phyloP scores from a whole-genome alignment of 1,284 basidiomycete genomes.

The Tremellales sp. region DNA sequence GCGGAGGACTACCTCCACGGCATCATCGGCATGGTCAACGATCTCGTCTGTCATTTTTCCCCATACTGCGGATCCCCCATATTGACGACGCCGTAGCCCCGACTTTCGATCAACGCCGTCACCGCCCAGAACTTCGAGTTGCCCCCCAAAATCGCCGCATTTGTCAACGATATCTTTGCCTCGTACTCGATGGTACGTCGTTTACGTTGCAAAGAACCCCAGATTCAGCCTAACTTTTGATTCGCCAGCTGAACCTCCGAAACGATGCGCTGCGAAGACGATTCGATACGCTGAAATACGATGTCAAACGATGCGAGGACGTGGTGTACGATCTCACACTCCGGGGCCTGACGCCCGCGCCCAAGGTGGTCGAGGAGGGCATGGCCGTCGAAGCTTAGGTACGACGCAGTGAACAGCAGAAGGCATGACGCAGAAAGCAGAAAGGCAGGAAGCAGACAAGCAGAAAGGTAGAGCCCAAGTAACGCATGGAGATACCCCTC shows the following conservation, averaged over 20 bases:
- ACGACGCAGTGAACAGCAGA: no score
- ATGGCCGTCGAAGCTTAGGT: no score
- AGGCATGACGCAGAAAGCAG: no score
- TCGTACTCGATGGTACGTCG: slow-evolving; percentile 46
- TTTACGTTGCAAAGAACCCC: background rate
- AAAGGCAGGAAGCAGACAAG: no score
- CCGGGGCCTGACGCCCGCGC: slow-evolving; percentile 25
- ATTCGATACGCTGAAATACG: slow-evolving; percentile 50
- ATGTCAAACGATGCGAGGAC: slow-evolving; percentile 49
- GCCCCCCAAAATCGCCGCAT: slow-evolving; percentile 46
- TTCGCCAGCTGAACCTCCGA: slow-evolving; percentile 45
- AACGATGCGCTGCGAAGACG: slow-evolving; percentile 47
- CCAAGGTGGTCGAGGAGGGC: background rate
- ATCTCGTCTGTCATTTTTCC: slow-evolving; percentile 36
- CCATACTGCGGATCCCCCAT: background rate
- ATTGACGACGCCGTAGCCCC: slow-evolving; percentile 27
- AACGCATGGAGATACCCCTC: no score
- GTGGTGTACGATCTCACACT: slow-evolving; percentile 49
- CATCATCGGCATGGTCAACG: slow-evolving; percentile 49
- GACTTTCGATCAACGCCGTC: slow-evolving; percentile 48
- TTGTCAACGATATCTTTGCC: slow-evolving; percentile 50
- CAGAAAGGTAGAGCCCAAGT: no score
- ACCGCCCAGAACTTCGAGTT: slow-evolving; percentile 47
- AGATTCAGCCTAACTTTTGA: background rate
- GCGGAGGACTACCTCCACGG: slow-evolving; percentile 50